Evolutionary conservation across 2,329 filamentous ascomycete species (phyloP).

Genomic region (Colletotrichum kahawae): DNA sequence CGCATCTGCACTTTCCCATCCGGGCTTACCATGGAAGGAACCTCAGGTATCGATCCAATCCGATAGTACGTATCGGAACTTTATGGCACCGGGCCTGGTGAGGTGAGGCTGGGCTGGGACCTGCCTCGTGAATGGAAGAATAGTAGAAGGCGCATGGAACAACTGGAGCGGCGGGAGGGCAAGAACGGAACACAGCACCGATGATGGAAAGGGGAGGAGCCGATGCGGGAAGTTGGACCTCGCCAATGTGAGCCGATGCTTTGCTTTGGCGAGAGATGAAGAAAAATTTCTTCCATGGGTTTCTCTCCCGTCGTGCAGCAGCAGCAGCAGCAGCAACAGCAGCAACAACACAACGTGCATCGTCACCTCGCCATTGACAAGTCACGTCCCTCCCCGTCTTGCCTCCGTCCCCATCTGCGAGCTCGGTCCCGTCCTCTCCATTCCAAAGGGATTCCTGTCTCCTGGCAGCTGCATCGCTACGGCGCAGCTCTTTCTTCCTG

Average conservation of each 20-base stretch:
- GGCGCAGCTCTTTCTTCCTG: not conserved
- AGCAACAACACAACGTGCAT: not conserved
- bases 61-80: not conserved
- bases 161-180: not conserved
- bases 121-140: not conserved
- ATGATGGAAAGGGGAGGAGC: not conserved
- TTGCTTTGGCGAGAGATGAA: not conserved
- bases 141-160: not conserved
- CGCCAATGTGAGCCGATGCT: not conserved
- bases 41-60: not conserved
- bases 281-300: not conserved
- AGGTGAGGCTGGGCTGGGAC: not conserved
- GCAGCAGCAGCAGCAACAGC: not conserved
- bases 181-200: not conserved
- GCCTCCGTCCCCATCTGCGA: not conserved
- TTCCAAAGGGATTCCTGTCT: not conserved
- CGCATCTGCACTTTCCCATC: not conserved
- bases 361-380: not conserved
- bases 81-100: not conserved
- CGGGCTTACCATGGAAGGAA: not conserved
- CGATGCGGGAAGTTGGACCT: not conserved
- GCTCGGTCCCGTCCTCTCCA: not conserved
- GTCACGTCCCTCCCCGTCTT: not conserved
- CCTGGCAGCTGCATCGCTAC: not conserved
- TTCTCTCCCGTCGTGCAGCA: not conserved